Evolutionary conservation across 176 grass and related monocot genomes (phyloP).

Genomic region (Carex pumila): DNA sequence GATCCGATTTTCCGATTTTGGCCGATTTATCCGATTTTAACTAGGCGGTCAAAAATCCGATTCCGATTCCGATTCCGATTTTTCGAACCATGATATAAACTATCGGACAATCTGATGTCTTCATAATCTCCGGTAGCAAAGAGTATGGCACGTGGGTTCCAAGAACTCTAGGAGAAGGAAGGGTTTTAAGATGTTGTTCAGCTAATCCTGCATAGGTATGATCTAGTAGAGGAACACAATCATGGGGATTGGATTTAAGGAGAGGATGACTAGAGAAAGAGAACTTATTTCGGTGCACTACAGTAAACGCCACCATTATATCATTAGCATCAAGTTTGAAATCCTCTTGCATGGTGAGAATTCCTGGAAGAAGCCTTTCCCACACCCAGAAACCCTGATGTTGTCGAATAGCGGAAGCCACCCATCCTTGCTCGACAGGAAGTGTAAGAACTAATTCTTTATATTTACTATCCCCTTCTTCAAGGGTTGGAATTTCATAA

Average conservation of each 20-base stretch:
- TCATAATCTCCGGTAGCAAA: slow-evolving; percentile 13
- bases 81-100: too few relatives aligned
- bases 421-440: neutral
- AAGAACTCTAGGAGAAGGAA: slow-evolving; percentile 16
- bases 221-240: slow-evolving; percentile 26
- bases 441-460: neutral
- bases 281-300: neutral
- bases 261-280: slow-evolving; percentile 13
- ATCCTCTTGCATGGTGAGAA: neutral
- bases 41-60: too few relatives aligned
- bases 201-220: neutral
- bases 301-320: slow-evolving; percentile 22
- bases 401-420: neutral
- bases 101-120: neutral
- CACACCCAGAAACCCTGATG: slow-evolving; percentile 29
- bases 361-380: neutral
- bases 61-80: too few relatives aligned
- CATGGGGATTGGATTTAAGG: slow-evolving; percentile 21
- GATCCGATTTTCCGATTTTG: too few relatives aligned
- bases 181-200: neutral
- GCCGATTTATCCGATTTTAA: too few relatives aligned
- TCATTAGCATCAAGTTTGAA: neutral
- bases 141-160: slow-evolving; percentile 31
- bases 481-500: neutral
- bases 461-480: neutral